Evolutionary conservation across 2,329 filamentous ascomycete genomes (phyloP).

Genomic region (Fusarium sororula): DNA sequence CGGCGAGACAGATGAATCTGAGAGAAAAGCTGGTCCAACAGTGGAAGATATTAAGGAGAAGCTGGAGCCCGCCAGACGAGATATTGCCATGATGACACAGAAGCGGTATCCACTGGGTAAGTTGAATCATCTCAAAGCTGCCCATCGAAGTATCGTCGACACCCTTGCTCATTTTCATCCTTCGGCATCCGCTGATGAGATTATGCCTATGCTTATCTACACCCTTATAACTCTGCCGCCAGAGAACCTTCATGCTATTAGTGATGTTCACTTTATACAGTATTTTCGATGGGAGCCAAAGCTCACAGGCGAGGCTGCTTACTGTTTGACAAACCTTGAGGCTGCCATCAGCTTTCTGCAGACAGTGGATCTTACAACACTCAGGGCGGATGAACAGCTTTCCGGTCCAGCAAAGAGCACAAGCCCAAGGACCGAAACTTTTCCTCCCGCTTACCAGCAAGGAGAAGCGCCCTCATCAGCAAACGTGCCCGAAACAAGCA

Average conservation of each 20-base stretch:
- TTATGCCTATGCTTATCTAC: slow-evolving; percentile 96
- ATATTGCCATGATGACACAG: slow-evolving; percentile 83
- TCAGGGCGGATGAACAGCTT: slow-evolving; percentile 81
- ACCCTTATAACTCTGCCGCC: slow-evolving; percentile 90
- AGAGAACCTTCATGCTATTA: slow-evolving; percentile 87
- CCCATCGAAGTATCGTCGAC: slow-evolving; percentile 95
- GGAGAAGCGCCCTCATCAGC: slow-evolving; percentile 50
- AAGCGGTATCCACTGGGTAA: slow-evolving; percentile 91
- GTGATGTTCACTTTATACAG: slow-evolving; percentile 95
- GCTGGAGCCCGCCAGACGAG: slow-evolving; percentile 73
- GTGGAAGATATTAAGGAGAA: slow-evolving; percentile 75
- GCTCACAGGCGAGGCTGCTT: slow-evolving; percentile 92
- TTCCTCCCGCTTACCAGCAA: slow-evolving; percentile 65
- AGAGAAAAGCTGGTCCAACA: slow-evolving; percentile 67
- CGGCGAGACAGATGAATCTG: slow-evolving; percentile 61
- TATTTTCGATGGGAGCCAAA: slow-evolving; percentile 86
- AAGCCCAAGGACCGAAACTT: slow-evolving; percentile 61
- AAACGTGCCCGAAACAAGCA: slow-evolving; percentile 46
- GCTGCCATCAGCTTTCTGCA: slow-evolving; percentile 94
- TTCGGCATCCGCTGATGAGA: slow-evolving; percentile 94
- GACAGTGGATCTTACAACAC: slow-evolving; percentile 90
- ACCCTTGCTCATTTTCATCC: slow-evolving; percentile 74
- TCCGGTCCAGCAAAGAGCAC: slow-evolving; percentile 71
- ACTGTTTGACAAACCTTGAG: slow-evolving; percentile 95
- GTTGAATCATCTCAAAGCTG: slow-evolving; percentile 84